A percentile compares a stretch with the other conserved stretches of the same genome.
phyloP scores from a whole-genome alignment of 371 early-diverging fungal species.

The Nematocida minor region DNA sequence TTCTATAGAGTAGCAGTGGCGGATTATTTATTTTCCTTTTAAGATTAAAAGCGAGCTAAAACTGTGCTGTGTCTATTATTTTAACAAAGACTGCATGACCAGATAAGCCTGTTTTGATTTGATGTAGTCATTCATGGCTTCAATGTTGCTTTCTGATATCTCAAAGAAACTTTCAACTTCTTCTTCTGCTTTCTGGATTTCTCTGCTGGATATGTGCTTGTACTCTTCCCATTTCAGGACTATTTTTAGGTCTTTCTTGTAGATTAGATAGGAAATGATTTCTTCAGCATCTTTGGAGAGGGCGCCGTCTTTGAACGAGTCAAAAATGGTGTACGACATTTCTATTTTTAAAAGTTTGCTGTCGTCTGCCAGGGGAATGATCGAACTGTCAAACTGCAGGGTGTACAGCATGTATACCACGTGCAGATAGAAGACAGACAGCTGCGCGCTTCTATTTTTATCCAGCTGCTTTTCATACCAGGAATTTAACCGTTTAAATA shows the following conservation, averaged over 20 bases:
- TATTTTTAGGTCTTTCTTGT: conserved; percentile 13
- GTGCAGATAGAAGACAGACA: conserved; percentile 7
- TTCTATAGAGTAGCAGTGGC: too few relatives aligned
- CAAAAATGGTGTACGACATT: background rate
- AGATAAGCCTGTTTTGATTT: conserved; percentile 7
- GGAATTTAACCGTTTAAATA: background rate
- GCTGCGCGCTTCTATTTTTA: background rate
- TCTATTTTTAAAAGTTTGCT: conserved; percentile 5
- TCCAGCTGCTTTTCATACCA: conserved; percentile 23
- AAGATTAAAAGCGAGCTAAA: background rate
- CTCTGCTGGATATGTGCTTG: background rate
- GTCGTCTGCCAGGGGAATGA: background rate
- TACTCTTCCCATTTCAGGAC: conserved; percentile 36
- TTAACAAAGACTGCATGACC: conserved; percentile 12
- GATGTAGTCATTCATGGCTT: conserved; percentile 13
- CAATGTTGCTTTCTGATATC: background rate
- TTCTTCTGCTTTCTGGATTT: conserved; percentile 5
- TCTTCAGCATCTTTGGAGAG: background rate
- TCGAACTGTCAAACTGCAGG: conserved; percentile 22
- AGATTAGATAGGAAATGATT: conserved; percentile 15
- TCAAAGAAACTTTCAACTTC: background rate
- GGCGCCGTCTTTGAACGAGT: background rate
- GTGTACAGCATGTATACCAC: conserved; percentile 25
- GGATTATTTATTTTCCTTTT: background rate
- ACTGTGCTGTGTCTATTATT: background rate